Conservation (phyloP, 176 grass and related monocot species). For the Avena eriantha region DNA sequence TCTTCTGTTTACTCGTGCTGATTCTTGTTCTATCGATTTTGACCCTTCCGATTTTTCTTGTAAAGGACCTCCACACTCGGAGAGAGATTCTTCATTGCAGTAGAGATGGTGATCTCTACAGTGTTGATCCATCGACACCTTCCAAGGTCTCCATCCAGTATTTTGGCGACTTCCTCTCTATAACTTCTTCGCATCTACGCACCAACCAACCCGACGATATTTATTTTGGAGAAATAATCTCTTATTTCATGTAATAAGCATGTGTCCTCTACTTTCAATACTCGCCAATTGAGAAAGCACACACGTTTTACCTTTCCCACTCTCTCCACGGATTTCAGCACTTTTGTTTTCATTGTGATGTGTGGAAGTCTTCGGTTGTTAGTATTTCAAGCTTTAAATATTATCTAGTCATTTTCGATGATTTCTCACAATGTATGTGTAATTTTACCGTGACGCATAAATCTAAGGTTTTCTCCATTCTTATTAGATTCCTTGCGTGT, state of each 20-base stretch:
- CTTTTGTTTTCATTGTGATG: not conserved
- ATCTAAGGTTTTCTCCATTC: no score
- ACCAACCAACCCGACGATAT: not conserved
- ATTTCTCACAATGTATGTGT: no score
- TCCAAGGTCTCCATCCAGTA: fast-evolving
- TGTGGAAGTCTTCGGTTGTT: not conserved
- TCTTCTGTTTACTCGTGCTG: not conserved
- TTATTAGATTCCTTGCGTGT: no score
- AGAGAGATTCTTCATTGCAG: not conserved
- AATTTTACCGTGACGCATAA: no score
- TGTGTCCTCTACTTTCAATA: not conserved
- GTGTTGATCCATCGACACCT: not conserved
- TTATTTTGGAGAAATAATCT: not conserved
- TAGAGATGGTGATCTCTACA: not conserved
- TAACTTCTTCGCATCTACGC: not conserved
- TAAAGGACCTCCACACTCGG: not conserved
- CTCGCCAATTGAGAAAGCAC: not conserved
- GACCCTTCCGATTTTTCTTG: not conserved
- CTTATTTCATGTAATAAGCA: not conserved
- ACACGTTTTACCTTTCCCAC: not conserved
- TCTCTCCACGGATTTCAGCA: not conserved
- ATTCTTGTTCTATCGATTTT: not conserved
- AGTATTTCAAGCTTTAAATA: no score
- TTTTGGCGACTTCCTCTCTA: not conserved
- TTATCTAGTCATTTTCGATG: no score